phyloP scores from a whole-genome alignment of 306 rosid species.

The Fragaria iinumae region DNA sequence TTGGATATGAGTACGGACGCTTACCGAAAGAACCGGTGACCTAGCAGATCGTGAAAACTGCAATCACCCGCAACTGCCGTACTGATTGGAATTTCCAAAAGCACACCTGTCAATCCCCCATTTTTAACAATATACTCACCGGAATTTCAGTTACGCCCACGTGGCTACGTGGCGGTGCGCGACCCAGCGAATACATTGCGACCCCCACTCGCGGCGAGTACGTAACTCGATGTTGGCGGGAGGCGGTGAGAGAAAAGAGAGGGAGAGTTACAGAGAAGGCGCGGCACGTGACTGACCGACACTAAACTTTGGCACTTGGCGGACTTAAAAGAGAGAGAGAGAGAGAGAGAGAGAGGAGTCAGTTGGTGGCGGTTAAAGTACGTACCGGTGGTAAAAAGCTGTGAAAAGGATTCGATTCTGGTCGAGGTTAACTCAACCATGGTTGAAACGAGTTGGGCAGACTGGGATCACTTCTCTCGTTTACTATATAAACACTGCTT shows the following conservation, averaged over 20 bases:
- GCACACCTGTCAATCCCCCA: constrained; percentile 38
- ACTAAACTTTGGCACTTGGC: constrained; percentile 37
- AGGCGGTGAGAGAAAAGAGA: constrained; percentile 3
- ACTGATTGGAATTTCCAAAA: constrained; percentile 2
- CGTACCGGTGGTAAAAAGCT: constrained; percentile 31
- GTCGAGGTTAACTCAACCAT: constrained; percentile 44
- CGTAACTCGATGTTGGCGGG: background rate
- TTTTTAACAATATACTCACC: constrained; percentile 15
- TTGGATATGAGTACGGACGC: constrained; percentile 18
- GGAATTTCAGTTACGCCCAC: constrained; percentile 33
- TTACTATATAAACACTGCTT: constrained; percentile 46
- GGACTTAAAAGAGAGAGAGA: background rate
- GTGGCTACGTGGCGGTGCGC: constrained; percentile 33
- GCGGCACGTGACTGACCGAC: constrained; percentile 53
- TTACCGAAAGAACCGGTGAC: constrained; percentile 35
- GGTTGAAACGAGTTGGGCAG: constrained; percentile 31
- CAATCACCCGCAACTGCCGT: constrained; percentile 27
- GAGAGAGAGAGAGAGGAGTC: constrained; percentile 5
- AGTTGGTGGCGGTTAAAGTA: constrained; percentile 62
- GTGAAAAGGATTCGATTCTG: constrained; percentile 27
- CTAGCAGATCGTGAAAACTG: background rate
- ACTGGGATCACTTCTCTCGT: background rate
- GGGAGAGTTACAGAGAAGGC: background rate
- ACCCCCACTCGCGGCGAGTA: background rate
- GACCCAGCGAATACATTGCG: background rate